Conservation (phyloP, 1,284 basidiomycete species). For the Pulveroboletus sp. region DNA sequence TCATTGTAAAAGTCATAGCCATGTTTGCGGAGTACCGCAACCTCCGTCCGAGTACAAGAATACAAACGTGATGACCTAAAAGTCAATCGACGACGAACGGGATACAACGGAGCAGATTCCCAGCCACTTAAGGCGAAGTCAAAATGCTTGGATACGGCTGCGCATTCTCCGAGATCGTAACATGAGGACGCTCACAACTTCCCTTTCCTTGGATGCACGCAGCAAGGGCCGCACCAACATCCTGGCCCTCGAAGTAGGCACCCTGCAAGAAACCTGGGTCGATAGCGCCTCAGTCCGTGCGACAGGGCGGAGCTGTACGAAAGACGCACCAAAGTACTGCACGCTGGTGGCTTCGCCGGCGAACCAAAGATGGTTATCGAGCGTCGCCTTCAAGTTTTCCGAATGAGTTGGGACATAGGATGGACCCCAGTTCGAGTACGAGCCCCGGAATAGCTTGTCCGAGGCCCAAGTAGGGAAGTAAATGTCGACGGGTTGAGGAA, state of each 20-base stretch:
- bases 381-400: slow-evolving; percentile 54
- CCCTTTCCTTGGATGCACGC: slow-evolving; percentile 39
- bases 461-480: slow-evolving; percentile 57
- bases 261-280: slow-evolving; percentile 46
- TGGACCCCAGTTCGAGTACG: slow-evolving; percentile 70
- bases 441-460: slow-evolving; percentile 62
- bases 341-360: slow-evolving; percentile 62
- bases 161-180: slow-evolving; percentile 29
- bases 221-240: slow-evolving; percentile 38
- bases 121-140: slow-evolving; percentile 11
- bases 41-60: not conserved
- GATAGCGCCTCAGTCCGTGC: not conserved
- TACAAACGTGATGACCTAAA: not conserved
- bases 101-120: not conserved
- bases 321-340: slow-evolving; percentile 53
- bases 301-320: not conserved
- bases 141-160: slow-evolving; percentile 24
- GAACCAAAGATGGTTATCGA: slow-evolving; percentile 54
- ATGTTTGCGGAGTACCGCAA: not conserved
- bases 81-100: not conserved
- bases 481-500: slow-evolving; percentile 57
- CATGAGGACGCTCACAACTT: slow-evolving; percentile 32
- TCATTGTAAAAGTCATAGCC: not conserved
- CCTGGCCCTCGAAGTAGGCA: slow-evolving; percentile 45
- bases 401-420: slow-evolving; percentile 54